A percentile compares a stretch with the other conserved stretches of the same genome.
Conservation (phyloP, 2,329 filamentous ascomycete genomes). For the Calonectria henricotiae region DNA sequence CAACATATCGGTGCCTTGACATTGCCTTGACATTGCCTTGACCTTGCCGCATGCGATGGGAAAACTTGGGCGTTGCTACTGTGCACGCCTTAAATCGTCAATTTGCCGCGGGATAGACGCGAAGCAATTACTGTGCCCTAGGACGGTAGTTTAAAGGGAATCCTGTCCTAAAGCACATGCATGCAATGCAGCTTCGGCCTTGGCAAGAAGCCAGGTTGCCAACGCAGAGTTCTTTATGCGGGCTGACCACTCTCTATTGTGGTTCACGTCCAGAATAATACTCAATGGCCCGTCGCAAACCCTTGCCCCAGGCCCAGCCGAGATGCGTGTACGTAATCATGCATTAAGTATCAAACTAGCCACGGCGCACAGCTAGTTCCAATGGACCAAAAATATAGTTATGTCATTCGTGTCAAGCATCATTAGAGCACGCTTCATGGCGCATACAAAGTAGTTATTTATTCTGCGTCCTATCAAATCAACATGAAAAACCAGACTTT, state of each 20-base stretch:
- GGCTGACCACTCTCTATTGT: not conserved
- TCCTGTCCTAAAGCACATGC: not conserved
- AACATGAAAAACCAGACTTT: too few relatives aligned
- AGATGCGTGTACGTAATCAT: constrained; percentile 21
- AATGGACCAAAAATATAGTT: not conserved
- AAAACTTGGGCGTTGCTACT: not conserved
- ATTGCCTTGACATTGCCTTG: not conserved
- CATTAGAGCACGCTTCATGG: not conserved
- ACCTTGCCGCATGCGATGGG: not conserved
- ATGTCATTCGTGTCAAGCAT: not conserved
- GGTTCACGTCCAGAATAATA: constrained; percentile 5
- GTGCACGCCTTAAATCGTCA: not conserved
- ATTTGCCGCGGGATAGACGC: not conserved
- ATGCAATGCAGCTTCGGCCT: constrained; percentile 1
- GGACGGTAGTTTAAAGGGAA: not conserved
- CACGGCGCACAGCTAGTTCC: not conserved
- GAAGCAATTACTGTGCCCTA: not conserved
- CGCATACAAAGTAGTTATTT: too few relatives aligned
- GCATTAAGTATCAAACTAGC: not conserved
- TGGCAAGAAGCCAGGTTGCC: not conserved
- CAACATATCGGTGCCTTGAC: not conserved
- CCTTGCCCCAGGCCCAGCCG: not conserved
- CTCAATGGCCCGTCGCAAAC: not conserved
- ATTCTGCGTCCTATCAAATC: too few relatives aligned
- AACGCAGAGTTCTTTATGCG: constrained; percentile 13